Percentiles rank a stretch among this genome's conserved stretches.
phyloP scores from a whole-genome alignment of 2,329 filamentous ascomycete genomes.

The Diaporthe vexans region DNA sequence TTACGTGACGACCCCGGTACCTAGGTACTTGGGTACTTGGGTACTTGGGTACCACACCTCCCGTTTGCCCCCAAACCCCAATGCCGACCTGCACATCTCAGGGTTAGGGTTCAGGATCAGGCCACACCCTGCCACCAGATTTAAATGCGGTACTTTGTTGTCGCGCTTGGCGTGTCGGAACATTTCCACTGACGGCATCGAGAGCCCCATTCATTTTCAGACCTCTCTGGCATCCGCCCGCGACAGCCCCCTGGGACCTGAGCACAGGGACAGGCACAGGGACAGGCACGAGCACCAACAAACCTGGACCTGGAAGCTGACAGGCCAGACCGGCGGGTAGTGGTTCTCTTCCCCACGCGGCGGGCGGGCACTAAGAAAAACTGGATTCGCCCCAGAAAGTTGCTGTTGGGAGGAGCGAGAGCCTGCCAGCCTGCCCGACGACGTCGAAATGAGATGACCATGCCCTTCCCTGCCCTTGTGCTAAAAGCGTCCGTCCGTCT shows the following conservation, averaged over 20 bases:
- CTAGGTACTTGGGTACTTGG: too few relatives aligned
- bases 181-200: constrained; percentile 13
- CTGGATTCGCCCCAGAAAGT: constrained; percentile 27
- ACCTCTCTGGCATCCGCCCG: not conserved
- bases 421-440: too few relatives aligned
- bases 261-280: too few relatives aligned
- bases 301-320: constrained; percentile 1
- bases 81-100: not conserved
- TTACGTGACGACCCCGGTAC: too few relatives aligned
- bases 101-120: not conserved
- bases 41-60: too few relatives aligned
- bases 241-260: too few relatives aligned
- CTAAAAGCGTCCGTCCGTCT: not conserved
- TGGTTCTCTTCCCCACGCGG: constrained; percentile 16
- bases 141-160: not conserved
- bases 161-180: constrained; percentile 21
- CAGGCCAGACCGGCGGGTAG: not conserved
- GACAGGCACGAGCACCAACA: not conserved
- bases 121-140: not conserved
- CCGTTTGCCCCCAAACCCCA: too few relatives aligned
- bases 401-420: too few relatives aligned
- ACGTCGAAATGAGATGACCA: not conserved
- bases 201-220: not conserved
- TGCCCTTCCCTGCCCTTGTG: not conserved
- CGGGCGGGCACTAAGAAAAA: constrained; percentile 26